phyloP scores from a whole-genome alignment of 2,329 filamentous ascomycete species.

The Colletotrichum shisoi region DNA sequence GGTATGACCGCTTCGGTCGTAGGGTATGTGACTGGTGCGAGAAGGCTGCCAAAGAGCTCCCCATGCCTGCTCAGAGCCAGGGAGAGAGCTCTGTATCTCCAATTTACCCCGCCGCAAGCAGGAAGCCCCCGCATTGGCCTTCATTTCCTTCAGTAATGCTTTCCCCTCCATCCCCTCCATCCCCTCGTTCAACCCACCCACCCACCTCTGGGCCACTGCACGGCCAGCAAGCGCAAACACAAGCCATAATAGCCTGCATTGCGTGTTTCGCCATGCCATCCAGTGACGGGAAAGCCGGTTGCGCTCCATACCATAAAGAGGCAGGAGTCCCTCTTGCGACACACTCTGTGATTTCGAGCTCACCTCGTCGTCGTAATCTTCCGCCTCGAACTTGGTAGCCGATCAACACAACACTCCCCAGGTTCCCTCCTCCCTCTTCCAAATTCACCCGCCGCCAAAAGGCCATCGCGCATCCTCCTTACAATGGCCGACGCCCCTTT shows the following conservation, averaged over 20 bases:
- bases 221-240: conserved; percentile 28
- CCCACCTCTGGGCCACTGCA: conserved; percentile 13
- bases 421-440: too few relatives aligned
- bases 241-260: conserved; percentile 38
- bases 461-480: background rate
- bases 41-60: background rate
- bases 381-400: background rate
- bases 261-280: conserved; percentile 16
- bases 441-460: background rate
- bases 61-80: background rate
- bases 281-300: conserved; percentile 5
- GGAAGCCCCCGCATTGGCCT: conserved; percentile 22
- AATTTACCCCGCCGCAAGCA: conserved; percentile 38
- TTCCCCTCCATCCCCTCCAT: conserved; percentile 20
- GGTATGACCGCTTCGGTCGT: conserved; percentile 20
- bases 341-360: background rate
- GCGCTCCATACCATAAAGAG: conserved; percentile 15
- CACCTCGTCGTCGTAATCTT: background rate
- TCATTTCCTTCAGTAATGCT: conserved; percentile 21
- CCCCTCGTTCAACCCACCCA: conserved; percentile 9
- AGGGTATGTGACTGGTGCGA: conserved; percentile 12
- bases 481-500: conserved; percentile 60
- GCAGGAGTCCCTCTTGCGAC: background rate
- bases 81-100: conserved; percentile 18
- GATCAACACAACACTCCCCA: too few relatives aligned